A percentile compares a stretch with the other conserved stretches of the same genome.
Conservation (phyloP, 1,284 basidiomycete genomes). For the Apiotrichum porosum region DNA sequence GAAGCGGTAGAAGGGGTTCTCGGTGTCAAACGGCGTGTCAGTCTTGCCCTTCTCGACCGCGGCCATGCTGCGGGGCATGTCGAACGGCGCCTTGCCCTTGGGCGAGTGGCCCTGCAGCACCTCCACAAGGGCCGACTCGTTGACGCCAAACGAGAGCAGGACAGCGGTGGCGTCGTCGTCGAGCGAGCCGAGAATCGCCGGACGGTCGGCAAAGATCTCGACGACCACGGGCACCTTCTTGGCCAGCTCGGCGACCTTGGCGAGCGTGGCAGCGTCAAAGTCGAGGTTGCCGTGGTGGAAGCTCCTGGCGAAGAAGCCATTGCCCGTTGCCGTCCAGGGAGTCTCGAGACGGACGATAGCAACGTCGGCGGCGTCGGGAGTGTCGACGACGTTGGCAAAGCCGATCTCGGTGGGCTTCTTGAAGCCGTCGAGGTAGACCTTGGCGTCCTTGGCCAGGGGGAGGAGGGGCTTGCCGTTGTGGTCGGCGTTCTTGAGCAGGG, state of each 20-base stretch:
- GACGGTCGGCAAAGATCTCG: conserved; percentile 13
- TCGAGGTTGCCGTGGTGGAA: conserved; percentile 20
- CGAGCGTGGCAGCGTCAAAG: conserved; percentile 5
- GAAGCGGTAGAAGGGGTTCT: conserved; percentile 9
- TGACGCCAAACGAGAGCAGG: conserved; percentile 7
- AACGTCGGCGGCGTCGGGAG: conserved; percentile 9
- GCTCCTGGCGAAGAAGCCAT: conserved; percentile 6
- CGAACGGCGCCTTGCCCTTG: conserved; percentile 15
- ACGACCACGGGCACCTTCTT: conserved; percentile 10
- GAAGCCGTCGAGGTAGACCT: conserved; percentile 11
- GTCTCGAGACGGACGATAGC: conserved; percentile 11
- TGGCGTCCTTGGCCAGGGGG: background rate
- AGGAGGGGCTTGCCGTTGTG: background rate
- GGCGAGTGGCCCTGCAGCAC: conserved; percentile 9
- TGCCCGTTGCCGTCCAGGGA: conserved; percentile 6
- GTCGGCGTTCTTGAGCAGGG: conserved; percentile 6
- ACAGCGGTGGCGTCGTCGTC: conserved; percentile 7
- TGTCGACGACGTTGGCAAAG: background rate
- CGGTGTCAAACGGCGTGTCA: conserved; percentile 13
- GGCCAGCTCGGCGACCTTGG: conserved; percentile 8
- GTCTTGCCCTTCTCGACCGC: conserved; percentile 6
- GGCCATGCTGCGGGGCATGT: conserved; percentile 8
- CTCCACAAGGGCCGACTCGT: conserved; percentile 1
- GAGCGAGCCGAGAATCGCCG: conserved; percentile 9
- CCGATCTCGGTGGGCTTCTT: background rate